Base-by-base conservation (phyloP, 305 asterid genomes). In the Fraxinus nigra region DNA sequence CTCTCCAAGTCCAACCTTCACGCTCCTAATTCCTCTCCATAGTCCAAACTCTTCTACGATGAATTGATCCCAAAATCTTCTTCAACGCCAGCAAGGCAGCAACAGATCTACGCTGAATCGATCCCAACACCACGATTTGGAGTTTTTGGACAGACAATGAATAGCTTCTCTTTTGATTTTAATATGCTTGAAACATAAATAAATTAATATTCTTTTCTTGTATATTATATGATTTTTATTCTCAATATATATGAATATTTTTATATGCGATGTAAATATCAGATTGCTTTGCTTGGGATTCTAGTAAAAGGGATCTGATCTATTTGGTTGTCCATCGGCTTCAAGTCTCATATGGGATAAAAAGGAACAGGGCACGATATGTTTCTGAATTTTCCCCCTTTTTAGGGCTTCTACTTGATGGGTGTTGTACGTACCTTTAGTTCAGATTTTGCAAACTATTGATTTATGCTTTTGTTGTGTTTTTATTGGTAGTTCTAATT, bases 261-360 rank as follows among this genome's bases (percentile, higher is more conserved):
- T 14, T 11, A 28, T 10, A 28, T 28, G 40, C 40, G 18, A 30
- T 84, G 61, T 69, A 16, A 40, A 24, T 84, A 78, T 76, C 85
- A 78, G 84, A 80, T 85, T 84, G 82, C 79, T 11, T 82, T 32
- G 82, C 83, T 73, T 81, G 78, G 81, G 83, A 72, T 76, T 80
- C 43, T 20, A 24, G 80, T 80, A 76, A 51, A 56, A 78, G 38
- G 90, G 79, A 51, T 28, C 82, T 72, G 59, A 34, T 79, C 40
- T 35, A 14, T 63, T 79, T 59, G 84, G 46, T 43, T 24, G 61
- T 59, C 30, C 48, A 7, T 75, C 46, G 32, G 80, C 65, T 74
- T 75, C 85, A 40, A 79, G 72, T 35, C 61, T 79, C 85, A 74
- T 59, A 73, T 77, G 78, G 81, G 82, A 72, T 77, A 69, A 13